phyloP scores from a whole-genome alignment of 1,284 basidiomycete genomes.

The Pyrrhoderma noxium region DNA sequence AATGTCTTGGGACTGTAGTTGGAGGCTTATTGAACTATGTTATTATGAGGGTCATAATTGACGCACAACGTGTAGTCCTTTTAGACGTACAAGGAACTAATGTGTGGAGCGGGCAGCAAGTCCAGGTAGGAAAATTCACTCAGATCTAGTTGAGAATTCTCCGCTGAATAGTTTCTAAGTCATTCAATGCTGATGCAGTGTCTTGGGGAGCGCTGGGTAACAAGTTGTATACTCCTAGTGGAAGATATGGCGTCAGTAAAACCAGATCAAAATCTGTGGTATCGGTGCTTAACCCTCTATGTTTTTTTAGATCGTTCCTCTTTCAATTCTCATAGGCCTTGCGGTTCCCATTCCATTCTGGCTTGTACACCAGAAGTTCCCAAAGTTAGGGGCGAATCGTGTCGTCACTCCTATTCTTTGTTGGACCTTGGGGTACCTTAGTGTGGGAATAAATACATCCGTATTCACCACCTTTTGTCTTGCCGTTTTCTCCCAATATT shows the following conservation, averaged over 20 bases:
- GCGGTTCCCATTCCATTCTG: slow-evolving; percentile 34
- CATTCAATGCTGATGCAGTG: slow-evolving; percentile 35
- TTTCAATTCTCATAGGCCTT: slow-evolving; percentile 32
- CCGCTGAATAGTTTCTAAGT: slow-evolving; percentile 22
- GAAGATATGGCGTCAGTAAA: slow-evolving; percentile 27
- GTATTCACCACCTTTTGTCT: slow-evolving; percentile 24
- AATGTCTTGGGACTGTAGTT: slow-evolving; percentile 34
- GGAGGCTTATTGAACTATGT: slow-evolving; percentile 25
- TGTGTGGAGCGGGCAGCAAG: slow-evolving; percentile 34
- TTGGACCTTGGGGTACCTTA: slow-evolving; percentile 22
- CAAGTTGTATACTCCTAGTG: slow-evolving; percentile 33
- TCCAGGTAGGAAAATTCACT: slow-evolving; percentile 5
- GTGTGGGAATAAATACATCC: slow-evolving; percentile 24
- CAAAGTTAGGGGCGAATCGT: slow-evolving; percentile 29
- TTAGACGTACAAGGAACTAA: slow-evolving; percentile 35
- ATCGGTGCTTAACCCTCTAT: no score
- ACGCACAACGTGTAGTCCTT: slow-evolving; percentile 30
- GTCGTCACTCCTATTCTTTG: slow-evolving; percentile 31
- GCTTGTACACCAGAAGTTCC: slow-evolving; percentile 31
- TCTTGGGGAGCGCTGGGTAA: slow-evolving; percentile 42
- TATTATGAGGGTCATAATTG: slow-evolving; percentile 24
- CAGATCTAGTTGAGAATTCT: not conserved
- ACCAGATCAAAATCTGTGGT: no score
- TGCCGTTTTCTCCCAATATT: slow-evolving; percentile 28
- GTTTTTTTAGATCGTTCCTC: slow-evolving; percentile 31